Evolutionary conservation across 208 protist species (phyloP).

Genomic region (Leishmania major): DNA sequence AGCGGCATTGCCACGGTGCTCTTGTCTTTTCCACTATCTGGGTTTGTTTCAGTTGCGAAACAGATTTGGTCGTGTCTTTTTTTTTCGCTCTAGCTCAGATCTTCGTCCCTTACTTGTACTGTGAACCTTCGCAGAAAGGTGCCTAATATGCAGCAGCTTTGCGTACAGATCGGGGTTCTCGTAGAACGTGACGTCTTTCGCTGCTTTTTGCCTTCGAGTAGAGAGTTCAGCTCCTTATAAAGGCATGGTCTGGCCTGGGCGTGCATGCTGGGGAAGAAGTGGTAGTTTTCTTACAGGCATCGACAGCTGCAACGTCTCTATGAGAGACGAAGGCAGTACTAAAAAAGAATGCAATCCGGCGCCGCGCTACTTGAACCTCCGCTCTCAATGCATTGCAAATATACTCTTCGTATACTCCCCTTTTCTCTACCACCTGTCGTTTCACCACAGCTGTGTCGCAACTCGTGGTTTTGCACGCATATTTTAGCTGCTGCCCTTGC

Average conservation of each 20-base stretch:
- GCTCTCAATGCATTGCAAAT: not conserved
- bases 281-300: not conserved
- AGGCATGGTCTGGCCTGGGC: not conserved
- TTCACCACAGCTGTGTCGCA: not conserved
- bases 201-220: not conserved
- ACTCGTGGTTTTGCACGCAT: not conserved
- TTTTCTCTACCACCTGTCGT: constrained; percentile 13
- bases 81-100: constrained; percentile 9
- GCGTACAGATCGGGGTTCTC: not conserved
- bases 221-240: not conserved
- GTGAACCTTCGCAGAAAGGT: not conserved
- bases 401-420: not conserved
- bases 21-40: constrained; percentile 8
- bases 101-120: not conserved
- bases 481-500: not conserved
- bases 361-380: not conserved
- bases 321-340: not conserved
- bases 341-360: not conserved
- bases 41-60: constrained; percentile 4
- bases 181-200: not conserved
- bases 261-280: not conserved
- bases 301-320: not conserved
- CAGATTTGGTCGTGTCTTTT: not conserved
- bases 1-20: not conserved
- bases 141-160: not conserved